Base-by-base conservation (phyloP, 768 basidiomycete species). In the Leccinum longicurvipes region DNA sequence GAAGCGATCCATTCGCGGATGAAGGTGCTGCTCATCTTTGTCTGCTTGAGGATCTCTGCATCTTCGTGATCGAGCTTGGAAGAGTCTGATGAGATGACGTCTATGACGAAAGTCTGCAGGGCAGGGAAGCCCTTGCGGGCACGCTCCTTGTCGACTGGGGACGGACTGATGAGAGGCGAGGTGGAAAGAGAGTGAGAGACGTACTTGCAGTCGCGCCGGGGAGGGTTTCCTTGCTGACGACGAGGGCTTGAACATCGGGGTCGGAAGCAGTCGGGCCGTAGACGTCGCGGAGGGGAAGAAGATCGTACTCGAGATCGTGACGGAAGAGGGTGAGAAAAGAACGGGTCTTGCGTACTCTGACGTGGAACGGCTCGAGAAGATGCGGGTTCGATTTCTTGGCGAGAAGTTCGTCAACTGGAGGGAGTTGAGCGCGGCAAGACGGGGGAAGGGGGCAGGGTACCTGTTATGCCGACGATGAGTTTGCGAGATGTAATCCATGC, bases 11-110 rank as follows among this genome's bases (percentile, higher is more conserved):
- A 96, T 60, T 87, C 79, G 42, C 97, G 79, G 61, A 99, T 96
- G 57, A 81, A 90, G 7, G 94, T 96, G 67, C 93, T 97, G 68
- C 97, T 93, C 82, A 98, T 85, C 78, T 99, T 99, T 27, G 85
- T 81, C 60, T 82, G 78, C 67, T 86, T 87, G 55, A 95, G 71
- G 66, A 79, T 72, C 53, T 85, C 82, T 17, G 82, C 79, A 66
- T 95, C 90, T 21, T 80, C 81, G 48, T 79, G 78, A 48, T 84
- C 84, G 24, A 90, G 71, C 53, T 75, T 82, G 19, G 80, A 73
- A 4, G 77, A 78, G 29, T 79, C 80, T 45, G 86, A 72, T 0
- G 89, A 91, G 56, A 98, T 93, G 60, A 98, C 93, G 68, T 95
- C 91, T 65, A 98, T 96, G 36, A 92, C 77, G 67, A 86, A 91